Evolutionary conservation across 2,329 filamentous ascomycete genomes (phyloP).

Genomic region (Clonostachys sp.): DNA sequence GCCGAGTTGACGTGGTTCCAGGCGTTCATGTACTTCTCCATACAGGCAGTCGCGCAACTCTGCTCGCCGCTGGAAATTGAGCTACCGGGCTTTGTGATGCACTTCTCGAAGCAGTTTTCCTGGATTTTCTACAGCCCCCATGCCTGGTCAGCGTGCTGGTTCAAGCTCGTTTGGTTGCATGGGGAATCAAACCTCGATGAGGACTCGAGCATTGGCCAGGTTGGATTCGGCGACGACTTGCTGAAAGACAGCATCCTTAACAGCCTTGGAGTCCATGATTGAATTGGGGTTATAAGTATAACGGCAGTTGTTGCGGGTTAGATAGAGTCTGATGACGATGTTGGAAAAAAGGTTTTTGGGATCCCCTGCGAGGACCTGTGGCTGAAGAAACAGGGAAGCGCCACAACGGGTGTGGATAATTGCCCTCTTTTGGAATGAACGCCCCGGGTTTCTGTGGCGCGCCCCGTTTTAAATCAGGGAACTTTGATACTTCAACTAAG

Average conservation of each 20-base stretch:
- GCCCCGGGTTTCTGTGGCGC: too few relatives aligned
- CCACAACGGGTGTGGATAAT: too few relatives aligned
- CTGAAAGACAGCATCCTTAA: constrained; percentile 60
- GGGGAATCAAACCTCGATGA: constrained; percentile 59
- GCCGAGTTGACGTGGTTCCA: constrained; percentile 72
- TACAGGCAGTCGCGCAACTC: constrained; percentile 69
- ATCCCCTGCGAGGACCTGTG: too few relatives aligned
- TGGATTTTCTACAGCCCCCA: constrained; percentile 62
- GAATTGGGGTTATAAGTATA: too few relatives aligned
- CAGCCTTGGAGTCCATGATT: constrained; percentile 51
- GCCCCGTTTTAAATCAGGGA: too few relatives aligned
- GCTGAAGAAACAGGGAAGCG: too few relatives aligned
- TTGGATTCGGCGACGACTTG: constrained; percentile 61
- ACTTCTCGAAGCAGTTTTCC: constrained; percentile 76
- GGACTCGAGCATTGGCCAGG: constrained; percentile 61
- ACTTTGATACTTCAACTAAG: too few relatives aligned
- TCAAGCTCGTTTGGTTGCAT: background rate
- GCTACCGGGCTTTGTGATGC: constrained; percentile 64
- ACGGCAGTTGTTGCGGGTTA: too few relatives aligned
- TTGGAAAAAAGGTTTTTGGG: too few relatives aligned
- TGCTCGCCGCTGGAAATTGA: constrained; percentile 65
- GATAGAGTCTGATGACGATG: too few relatives aligned
- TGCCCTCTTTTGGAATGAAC: too few relatives aligned
- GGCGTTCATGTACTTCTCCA: constrained; percentile 79
- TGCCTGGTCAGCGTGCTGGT: background rate